These are phyloP conservation scores for Trametes cinnabarina DNA, from an alignment of 768 basidiomycete species.

Conservation along the genomic window DNA sequence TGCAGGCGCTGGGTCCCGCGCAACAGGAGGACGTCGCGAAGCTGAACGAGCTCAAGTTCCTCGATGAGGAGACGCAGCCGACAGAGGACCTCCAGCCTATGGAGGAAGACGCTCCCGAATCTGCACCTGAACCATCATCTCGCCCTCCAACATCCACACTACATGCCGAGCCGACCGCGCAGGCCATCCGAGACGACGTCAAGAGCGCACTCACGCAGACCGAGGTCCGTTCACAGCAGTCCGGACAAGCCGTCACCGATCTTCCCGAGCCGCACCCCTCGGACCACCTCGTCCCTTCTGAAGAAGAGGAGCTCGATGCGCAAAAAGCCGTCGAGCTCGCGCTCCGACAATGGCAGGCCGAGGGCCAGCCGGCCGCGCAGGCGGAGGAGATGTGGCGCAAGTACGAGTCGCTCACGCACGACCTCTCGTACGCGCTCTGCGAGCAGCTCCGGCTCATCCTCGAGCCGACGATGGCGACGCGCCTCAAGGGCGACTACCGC, in stretches of 20 bases:
- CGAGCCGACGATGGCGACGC: conserved; percentile 90
- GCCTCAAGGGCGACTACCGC: conserved; percentile 94
- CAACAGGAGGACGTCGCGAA: conserved; percentile 81
- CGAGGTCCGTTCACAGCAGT: conserved; percentile 16
- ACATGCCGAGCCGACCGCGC: conserved; percentile 5
- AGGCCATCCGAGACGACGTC: conserved; percentile 3
- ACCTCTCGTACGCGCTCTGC: conserved; percentile 88
- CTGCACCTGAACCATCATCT: not conserved
- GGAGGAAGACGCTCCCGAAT: conserved; percentile 1
- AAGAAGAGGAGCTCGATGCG: conserved; percentile 27
- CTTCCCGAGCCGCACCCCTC: not conserved
- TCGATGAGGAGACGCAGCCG: conserved; percentile 50
- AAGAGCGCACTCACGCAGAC: conserved; percentile 21
- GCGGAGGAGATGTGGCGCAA: conserved; percentile 86
- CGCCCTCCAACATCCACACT: not conserved
- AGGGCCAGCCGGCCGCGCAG: conserved; percentile 51
- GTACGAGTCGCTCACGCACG: conserved; percentile 87
- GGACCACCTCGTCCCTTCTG: conserved; percentile 2
- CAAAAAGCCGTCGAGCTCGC: conserved; percentile 44
- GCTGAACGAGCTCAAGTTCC: conserved; percentile 74
- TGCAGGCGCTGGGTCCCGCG: conserved; percentile 89
- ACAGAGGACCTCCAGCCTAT: not conserved
- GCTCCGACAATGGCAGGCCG: conserved; percentile 59
- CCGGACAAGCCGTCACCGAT: not conserved
- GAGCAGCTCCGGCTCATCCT: conserved; percentile 96